These are phyloP conservation scores for Aspergillus niger DNA, from an alignment of 2,329 filamentous ascomycete genomes.

Conservation along the genomic window DNA sequence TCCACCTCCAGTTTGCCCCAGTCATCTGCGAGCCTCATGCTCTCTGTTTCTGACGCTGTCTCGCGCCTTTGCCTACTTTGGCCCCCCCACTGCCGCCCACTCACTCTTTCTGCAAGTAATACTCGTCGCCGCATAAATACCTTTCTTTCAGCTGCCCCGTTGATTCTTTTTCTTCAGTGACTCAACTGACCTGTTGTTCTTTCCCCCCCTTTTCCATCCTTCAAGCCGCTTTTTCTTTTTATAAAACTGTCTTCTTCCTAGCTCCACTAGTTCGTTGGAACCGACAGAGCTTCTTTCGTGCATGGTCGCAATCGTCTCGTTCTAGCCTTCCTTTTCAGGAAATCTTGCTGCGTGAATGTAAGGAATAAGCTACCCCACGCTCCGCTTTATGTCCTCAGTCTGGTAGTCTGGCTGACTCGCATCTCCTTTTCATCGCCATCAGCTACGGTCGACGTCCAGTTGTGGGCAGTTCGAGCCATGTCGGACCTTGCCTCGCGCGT, in stretches of 20 bases:
- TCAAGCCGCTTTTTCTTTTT: neutral
- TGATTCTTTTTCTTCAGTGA: neutral
- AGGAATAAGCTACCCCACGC: neutral
- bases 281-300: neutral
- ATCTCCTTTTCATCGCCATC: neutral
- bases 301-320: neutral
- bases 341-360: neutral
- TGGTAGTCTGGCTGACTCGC: neutral
- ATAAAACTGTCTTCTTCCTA: neutral
- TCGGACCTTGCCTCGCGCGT: slow-evolving; percentile 27
- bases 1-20: neutral
- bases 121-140: neutral
- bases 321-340: neutral
- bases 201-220: neutral
- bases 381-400: neutral
- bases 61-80: neutral
- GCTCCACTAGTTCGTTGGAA: neutral
- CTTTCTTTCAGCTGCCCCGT: neutral
- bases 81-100: neutral
- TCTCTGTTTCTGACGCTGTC: neutral
- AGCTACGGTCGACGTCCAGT: neutral
- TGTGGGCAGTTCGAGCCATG: slow-evolving; percentile 16
- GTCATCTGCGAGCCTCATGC: slow-evolving; percentile 7
- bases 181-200: neutral
- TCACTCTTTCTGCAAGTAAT: neutral